Conservation (phyloP, 2,329 filamentous ascomycete species). For the Conoideocrella luteorostrata region DNA sequence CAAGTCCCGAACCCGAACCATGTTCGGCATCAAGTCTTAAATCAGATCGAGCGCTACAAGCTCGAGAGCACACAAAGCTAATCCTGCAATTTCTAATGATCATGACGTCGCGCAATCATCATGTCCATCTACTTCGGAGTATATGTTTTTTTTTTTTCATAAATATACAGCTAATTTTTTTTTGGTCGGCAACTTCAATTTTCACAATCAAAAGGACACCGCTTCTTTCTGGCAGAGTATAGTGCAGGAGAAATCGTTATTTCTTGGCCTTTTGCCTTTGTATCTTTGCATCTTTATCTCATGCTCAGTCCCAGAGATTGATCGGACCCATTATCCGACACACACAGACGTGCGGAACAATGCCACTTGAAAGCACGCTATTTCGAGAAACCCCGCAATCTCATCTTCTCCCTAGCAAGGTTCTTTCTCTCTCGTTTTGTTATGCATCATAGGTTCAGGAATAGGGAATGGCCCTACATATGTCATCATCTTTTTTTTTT, state of each 20-base stretch:
- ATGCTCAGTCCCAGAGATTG: no score
- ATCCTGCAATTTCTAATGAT: slow-evolving; percentile 17
- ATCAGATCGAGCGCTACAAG: background rate
- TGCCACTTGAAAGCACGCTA: background rate
- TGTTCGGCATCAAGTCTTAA: slow-evolving; percentile 52
- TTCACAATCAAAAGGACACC: no score
- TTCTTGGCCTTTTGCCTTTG: background rate
- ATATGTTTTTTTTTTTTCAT: slow-evolving; percentile 19
- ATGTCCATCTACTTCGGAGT: slow-evolving; percentile 26
- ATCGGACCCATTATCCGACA: no score
- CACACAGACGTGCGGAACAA: background rate
- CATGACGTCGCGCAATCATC: slow-evolving; percentile 21
- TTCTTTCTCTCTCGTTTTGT: background rate
- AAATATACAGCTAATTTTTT: background rate
- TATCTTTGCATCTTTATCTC: background rate
- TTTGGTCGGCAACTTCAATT: background rate
- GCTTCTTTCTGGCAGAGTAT: slow-evolving; percentile 6
- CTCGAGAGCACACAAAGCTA: background rate
- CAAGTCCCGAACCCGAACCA: slow-evolving; percentile 68
- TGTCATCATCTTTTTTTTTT: background rate
- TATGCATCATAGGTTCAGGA: slow-evolving; percentile 1
- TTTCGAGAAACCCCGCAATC: background rate
- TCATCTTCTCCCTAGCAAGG: background rate
- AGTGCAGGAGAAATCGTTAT: background rate
- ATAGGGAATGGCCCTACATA: background rate